phyloP scores from a whole-genome alignment of 352 stramenopile genomes.

The Phytopythium litorale region DNA sequence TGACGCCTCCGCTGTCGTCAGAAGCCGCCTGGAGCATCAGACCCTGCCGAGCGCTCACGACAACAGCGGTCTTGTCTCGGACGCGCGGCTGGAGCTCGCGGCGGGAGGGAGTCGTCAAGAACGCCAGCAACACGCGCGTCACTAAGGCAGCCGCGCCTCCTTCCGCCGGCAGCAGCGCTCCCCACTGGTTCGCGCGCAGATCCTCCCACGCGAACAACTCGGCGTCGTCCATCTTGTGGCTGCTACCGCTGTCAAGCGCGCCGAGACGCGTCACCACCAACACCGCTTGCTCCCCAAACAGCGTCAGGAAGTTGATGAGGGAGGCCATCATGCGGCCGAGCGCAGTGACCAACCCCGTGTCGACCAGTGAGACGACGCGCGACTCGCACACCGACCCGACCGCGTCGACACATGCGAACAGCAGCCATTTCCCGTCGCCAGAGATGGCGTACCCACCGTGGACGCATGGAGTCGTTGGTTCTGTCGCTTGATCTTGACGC shows the following conservation, averaged over 20 bases:
- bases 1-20: background rate
- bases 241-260: constrained; percentile 9
- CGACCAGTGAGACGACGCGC: constrained; percentile 29
- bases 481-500: constrained; percentile 6
- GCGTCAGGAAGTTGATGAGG: constrained; percentile 48
- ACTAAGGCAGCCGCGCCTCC: constrained; percentile 17
- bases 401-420: constrained; percentile 47
- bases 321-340: constrained; percentile 42
- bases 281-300: constrained; percentile 46
- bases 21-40: constrained; percentile 1
- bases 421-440: constrained; percentile 54
- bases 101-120: constrained; percentile 29
- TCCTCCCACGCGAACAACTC: constrained; percentile 40
- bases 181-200: constrained; percentile 22
- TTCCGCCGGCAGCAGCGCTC: constrained; percentile 32
- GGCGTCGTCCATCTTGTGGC: constrained; percentile 14
- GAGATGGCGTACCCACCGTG: constrained; percentile 58
- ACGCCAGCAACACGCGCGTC: constrained; percentile 29
- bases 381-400: constrained; percentile 63
- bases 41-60: constrained; percentile 21
- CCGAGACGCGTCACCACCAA: constrained; percentile 43
- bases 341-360: constrained; percentile 21
- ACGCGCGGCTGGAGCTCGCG: constrained; percentile 42
- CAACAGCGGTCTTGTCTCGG: constrained; percentile 31
- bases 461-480: constrained; percentile 19